Evolutionary conservation across 2,329 filamentous ascomycete species (phyloP).

Genomic region (Fusarium temperatum): DNA sequence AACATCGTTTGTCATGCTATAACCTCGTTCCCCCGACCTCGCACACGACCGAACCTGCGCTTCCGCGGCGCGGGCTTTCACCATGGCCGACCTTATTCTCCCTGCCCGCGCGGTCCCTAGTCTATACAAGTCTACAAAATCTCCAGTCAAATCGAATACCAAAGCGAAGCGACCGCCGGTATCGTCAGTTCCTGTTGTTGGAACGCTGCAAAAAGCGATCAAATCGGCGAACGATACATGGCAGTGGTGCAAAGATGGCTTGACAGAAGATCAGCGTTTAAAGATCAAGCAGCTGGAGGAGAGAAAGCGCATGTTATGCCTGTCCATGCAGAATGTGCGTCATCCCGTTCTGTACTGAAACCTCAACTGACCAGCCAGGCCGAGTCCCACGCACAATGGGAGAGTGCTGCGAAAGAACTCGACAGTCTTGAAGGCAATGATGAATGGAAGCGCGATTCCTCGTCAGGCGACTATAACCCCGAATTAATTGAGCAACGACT

Average conservation of each 20-base stretch:
- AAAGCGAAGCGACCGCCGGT: slow-evolving; percentile 36
- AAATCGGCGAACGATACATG: slow-evolving; percentile 53
- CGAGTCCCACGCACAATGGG: slow-evolving; percentile 76
- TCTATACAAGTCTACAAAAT: slow-evolving; percentile 34
- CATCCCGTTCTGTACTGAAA: neutral
- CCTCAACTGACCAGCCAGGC: slow-evolving; percentile 59
- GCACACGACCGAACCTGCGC: slow-evolving; percentile 23
- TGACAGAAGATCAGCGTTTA: slow-evolving; percentile 60
- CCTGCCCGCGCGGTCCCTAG: slow-evolving; percentile 35
- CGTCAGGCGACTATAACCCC: slow-evolving; percentile 74
- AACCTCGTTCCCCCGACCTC: neutral
- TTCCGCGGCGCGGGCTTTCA: neutral
- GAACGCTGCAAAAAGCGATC: slow-evolving; percentile 46
- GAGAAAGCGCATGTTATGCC: slow-evolving; percentile 68
- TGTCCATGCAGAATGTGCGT: slow-evolving; percentile 73
- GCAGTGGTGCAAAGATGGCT: slow-evolving; percentile 62
- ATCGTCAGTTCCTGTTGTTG: slow-evolving; percentile 31
- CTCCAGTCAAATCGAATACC: slow-evolving; percentile 32
- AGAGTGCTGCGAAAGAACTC: slow-evolving; percentile 76
- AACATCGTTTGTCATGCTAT: slow-evolving; percentile 23
- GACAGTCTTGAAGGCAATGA: slow-evolving; percentile 84
- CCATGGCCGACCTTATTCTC: slow-evolving; percentile 44
- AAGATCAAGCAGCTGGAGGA: slow-evolving; percentile 60
- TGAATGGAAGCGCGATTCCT: slow-evolving; percentile 76
- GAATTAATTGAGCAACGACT: slow-evolving; percentile 75